Evolutionary conservation across 2,329 filamentous ascomycete species (phyloP), one percentile per base, ranked within the genome.

Genomic region (Trichoderma guizhouense): DNA sequence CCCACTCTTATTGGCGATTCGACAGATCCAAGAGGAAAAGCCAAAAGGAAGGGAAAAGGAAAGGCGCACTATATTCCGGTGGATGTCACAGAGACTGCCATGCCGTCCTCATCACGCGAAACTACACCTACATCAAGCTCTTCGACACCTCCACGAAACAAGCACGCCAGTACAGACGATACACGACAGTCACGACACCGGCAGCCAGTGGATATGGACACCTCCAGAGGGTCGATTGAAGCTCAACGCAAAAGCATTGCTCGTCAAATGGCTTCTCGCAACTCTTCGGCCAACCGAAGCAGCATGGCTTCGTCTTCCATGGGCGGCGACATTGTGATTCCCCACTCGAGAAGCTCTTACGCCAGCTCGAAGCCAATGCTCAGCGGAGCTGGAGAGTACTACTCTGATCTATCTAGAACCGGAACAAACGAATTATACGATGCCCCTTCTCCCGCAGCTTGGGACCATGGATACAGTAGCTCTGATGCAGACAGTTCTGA

Each of bases 1-100:
- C 71, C 76, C 9, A 79, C 77, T 7, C 73, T 78, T 8, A 71
- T 76, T 7, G 75, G 72, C 11, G 69, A 75, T 14, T 60, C 65
- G 4, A 68, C 71, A 2, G 71, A 75, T 15, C 39, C 64, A 5
- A 72, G 68, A 32, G 73, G 55, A 36, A 76, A 76, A 69, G 47
- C 64, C 2, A 72, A 70, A 36, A 72, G 62, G 21, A 77, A 77
- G 66, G 74, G 75, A 36, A 76, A 79, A 57, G 74, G 70, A 15
- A 75, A 71, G 51, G 39, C 21, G 57, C 60, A 24, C 21, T 62
- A 66, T 62, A 65, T 64, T 26, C 53, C 69, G 15, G 61, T 66
- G 24, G 61, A 71, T 15, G n/a, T 21, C 11, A n/a, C n/a, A 26
- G 61, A 72, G 26, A 21, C 53, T 4, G 24, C 39, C 14, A 28